These are phyloP conservation scores for Dalbergia cochinchinensis DNA, from an alignment of 306 rosid genomes.

Conservation along the genomic window DNA sequence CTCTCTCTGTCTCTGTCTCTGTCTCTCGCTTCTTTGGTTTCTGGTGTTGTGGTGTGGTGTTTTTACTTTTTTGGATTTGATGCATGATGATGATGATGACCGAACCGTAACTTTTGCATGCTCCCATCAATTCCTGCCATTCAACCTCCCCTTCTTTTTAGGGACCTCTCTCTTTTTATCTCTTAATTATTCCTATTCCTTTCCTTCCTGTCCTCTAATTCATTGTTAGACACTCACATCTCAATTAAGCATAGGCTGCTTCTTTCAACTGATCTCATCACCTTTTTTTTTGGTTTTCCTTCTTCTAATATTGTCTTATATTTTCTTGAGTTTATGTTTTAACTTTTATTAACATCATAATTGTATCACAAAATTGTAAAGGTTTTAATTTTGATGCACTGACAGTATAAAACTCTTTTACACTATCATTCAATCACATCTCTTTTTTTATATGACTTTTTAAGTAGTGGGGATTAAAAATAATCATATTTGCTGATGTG, in stretches of 20 bases:
- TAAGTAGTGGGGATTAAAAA: too few species aligned
- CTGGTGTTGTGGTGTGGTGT: background rate
- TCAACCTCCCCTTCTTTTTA: constrained; percentile 57
- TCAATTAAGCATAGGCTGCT: background rate
- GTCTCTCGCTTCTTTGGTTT: too few species aligned
- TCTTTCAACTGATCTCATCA: background rate
- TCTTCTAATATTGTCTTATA: background rate
- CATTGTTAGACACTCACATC: too few species aligned
- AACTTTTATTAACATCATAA: background rate
- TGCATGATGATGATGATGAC: background rate
- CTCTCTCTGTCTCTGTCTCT: background rate
- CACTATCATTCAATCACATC: too few species aligned
- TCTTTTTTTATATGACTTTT: too few species aligned
- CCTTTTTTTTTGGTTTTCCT: too few species aligned
- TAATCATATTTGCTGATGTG: too few species aligned
- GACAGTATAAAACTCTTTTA: too few species aligned
- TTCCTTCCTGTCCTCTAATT: background rate
- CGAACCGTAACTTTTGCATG: constrained; percentile 40
- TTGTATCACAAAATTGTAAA: background rate
- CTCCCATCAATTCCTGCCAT: constrained; percentile 46
- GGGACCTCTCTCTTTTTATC: constrained; percentile 26
- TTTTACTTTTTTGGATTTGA: too few species aligned
- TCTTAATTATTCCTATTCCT: background rate
- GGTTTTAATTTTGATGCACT: too few species aligned
- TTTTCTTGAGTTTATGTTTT: background rate